phyloP scores from a whole-genome alignment of 805 yeast species.

The Saccharomycopsis babjevae region DNA sequence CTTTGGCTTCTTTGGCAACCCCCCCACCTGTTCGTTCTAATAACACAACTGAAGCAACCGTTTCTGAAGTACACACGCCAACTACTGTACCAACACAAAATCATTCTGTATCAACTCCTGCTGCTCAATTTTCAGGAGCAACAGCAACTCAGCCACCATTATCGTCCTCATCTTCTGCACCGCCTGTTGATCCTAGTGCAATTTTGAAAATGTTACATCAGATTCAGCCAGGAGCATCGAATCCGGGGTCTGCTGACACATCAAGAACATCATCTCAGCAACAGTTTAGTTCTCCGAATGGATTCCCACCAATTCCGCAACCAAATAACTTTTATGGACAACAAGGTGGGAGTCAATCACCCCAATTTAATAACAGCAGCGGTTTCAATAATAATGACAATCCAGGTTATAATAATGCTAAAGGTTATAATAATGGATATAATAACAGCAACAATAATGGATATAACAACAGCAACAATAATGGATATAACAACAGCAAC shows the following conservation, averaged over 20 bases:
- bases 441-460: conserved; percentile 2
- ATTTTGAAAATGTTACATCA: conserved; percentile 30
- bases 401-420: conserved; percentile 4
- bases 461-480: background rate
- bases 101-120: background rate
- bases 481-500: background rate
- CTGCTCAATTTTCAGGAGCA: background rate
- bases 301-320: conserved; percentile 7
- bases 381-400: background rate
- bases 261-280: conserved; percentile 20
- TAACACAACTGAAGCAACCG: conserved; percentile 18
- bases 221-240: conserved; percentile 21
- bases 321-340: conserved; percentile 9
- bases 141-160: background rate
- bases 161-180: background rate
- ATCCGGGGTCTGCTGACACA: background rate
- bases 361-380: conserved; percentile 2
- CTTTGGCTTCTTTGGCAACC: conserved; percentile 51
- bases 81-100: conserved; percentile 14
- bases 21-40: conserved; percentile 27
- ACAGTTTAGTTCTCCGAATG: background rate
- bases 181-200: conserved; percentile 29
- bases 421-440: conserved; percentile 4
- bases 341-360: conserved; percentile 10
- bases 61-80: conserved; percentile 19